Evolutionary conservation across 441 rosid genomes (phyloP).

Genomic region (Capsella rubella): DNA sequence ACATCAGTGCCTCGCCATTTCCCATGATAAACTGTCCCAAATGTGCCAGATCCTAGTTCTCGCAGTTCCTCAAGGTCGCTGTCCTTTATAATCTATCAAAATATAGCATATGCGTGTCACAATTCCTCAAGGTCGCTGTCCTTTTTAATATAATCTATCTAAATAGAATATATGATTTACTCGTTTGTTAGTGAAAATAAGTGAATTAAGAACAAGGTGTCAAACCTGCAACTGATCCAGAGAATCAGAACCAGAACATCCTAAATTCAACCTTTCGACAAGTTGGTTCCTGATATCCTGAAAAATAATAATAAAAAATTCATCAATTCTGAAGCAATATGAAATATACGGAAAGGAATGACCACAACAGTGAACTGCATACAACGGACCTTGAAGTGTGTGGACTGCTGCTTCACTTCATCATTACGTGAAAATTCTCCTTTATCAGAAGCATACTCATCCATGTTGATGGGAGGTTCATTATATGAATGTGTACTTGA

Average conservation of each 20-base stretch:
- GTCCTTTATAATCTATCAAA: not conserved
- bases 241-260: slow-evolving; percentile 14
- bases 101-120: not conserved
- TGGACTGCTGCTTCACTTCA: not conserved
- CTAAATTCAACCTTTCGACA: not conserved
- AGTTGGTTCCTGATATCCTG: slow-evolving; percentile 17
- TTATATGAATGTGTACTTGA: slow-evolving; percentile 8
- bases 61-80: not conserved
- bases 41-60: slow-evolving; percentile 21
- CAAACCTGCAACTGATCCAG: slow-evolving; percentile 19
- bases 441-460: not conserved
- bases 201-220: not conserved
- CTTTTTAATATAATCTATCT: too few relatives aligned
- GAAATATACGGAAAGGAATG: not conserved
- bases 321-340: not conserved
- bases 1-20: slow-evolving; percentile 25
- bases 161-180: not conserved
- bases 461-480: not conserved
- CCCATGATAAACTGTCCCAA: slow-evolving; percentile 21
- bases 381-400: slow-evolving; percentile 15
- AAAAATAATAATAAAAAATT: not conserved
- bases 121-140: too few relatives aligned
- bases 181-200: not conserved
- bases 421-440: not conserved
- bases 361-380: not conserved